Conservation (phyloP, 202 grass and related monocot species). For the Carex arenaria region DNA sequence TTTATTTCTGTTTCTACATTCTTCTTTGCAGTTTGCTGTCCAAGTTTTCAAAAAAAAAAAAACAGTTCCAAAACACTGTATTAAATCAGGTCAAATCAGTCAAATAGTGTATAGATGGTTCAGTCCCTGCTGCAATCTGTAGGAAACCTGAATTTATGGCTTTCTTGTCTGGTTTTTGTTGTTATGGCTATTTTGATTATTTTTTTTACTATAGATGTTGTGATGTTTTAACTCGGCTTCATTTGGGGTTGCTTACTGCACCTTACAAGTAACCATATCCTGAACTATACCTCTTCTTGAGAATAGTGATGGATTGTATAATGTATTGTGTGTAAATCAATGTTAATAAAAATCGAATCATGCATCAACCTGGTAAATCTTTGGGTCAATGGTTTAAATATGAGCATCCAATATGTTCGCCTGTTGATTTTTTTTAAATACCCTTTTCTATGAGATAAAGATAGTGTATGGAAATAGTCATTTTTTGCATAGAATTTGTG, state of each 20-base stretch:
- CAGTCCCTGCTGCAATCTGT: not conserved
- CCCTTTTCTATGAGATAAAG: too few species aligned
- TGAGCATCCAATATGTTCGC: too few species aligned
- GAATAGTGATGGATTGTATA: too few species aligned
- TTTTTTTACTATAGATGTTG: not conserved
- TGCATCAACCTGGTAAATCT: too few species aligned
- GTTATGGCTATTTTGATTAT: not conserved
- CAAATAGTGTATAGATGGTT: not conserved
- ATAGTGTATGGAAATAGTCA: too few species aligned
- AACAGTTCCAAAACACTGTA: not conserved
- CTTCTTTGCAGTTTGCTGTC: not conserved
- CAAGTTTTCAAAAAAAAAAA: not conserved
- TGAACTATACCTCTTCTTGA: too few species aligned
- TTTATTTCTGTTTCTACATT: not conserved
- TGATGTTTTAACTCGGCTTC: not conserved
- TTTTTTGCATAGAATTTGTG: too few species aligned
- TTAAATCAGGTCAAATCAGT: not conserved
- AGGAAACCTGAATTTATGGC: not conserved
- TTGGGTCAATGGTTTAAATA: too few species aligned
- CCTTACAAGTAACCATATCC: too few species aligned
- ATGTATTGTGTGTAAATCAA: too few species aligned
- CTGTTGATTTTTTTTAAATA: too few species aligned
- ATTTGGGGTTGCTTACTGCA: not conserved
- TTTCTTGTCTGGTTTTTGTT: not conserved
- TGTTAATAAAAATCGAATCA: too few species aligned